These are phyloP conservation scores for Graphilbum sp. DNA, from an alignment of 2,329 filamentous ascomycete species.

Conservation along the genomic window DNA sequence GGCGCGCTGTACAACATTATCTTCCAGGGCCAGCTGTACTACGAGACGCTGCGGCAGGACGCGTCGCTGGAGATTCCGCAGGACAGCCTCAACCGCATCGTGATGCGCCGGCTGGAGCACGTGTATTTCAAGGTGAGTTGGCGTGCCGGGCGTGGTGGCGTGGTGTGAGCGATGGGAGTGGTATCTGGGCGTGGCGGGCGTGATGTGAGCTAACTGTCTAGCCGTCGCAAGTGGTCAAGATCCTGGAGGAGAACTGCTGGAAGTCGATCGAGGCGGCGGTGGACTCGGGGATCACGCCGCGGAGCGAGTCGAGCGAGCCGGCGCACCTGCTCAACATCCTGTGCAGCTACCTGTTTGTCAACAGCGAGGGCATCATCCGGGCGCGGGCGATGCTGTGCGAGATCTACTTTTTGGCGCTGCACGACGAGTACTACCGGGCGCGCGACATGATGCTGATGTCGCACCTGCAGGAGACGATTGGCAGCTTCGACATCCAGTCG, in stretches of 20 bases:
- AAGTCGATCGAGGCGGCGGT: slow-evolving; percentile 54
- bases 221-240: slow-evolving; percentile 82
- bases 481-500: slow-evolving; percentile 88
- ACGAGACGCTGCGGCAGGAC: slow-evolving; percentile 62
- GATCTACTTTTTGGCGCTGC: slow-evolving; percentile 94
- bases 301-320: slow-evolving; percentile 51
- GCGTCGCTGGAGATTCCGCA: slow-evolving; percentile 57
- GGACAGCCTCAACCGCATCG: slow-evolving; percentile 78
- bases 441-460: slow-evolving; percentile 99
- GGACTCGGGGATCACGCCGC: slow-evolving; percentile 69
- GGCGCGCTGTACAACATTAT: slow-evolving; percentile 81
- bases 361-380: slow-evolving; percentile 91
- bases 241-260: slow-evolving; percentile 90
- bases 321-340: slow-evolving; percentile 65
- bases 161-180: no score
- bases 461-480: slow-evolving; percentile 92
- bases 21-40: slow-evolving; percentile 75
- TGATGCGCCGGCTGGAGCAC: slow-evolving; percentile 90
- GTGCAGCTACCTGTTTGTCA: slow-evolving; percentile 84
- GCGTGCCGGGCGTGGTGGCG: no score
- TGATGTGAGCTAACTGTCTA: slow-evolving; percentile 14
- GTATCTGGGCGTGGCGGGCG: no score
- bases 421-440: slow-evolving; percentile 95
- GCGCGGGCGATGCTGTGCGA: slow-evolving; percentile 96
- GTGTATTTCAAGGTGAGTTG: slow-evolving; percentile 89